phyloP scores from a whole-genome alignment of 2,329 filamentous ascomycete species.

The Davidsoniella virescens region DNA sequence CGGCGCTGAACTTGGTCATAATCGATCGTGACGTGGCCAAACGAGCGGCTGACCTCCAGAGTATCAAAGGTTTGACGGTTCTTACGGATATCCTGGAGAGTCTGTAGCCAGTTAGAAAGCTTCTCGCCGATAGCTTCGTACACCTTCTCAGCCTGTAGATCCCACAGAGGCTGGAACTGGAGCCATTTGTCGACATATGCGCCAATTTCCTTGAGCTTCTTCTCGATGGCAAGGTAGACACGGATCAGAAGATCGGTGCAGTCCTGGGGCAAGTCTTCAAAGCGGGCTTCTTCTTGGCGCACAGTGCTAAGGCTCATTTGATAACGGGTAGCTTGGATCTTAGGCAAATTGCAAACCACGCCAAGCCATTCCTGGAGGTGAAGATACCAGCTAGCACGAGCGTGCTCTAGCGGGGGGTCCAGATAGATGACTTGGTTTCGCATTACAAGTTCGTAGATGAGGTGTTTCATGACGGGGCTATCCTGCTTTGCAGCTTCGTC shows the following conservation, averaged over 20 bases:
- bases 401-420: slow-evolving; percentile 81
- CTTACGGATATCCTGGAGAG: slow-evolving; percentile 94
- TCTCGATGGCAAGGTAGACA: slow-evolving; percentile 72
- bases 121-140: slow-evolving; percentile 86
- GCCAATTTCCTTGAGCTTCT: slow-evolving; percentile 63
- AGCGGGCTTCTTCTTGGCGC: slow-evolving; percentile 51
- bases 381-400: slow-evolving; percentile 81
- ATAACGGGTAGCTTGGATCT: slow-evolving; percentile 89
- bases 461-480: slow-evolving; percentile 49
- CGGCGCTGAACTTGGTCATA: slow-evolving; percentile 98
- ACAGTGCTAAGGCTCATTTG: slow-evolving; percentile 66
- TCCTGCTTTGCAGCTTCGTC: slow-evolving; percentile 32
- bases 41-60: slow-evolving; percentile 79
- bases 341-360: slow-evolving; percentile 78
- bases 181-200: slow-evolving; percentile 94
- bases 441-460: slow-evolving; percentile 91
- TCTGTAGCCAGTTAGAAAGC: slow-evolving; percentile 79
- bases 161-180: slow-evolving; percentile 96
- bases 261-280: slow-evolving; percentile 68
- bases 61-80: slow-evolving; percentile 94
- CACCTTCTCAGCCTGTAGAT: slow-evolving; percentile 88
- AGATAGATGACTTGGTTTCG: slow-evolving; percentile 95
- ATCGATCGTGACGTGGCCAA: slow-evolving; percentile 88
- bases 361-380: slow-evolving; percentile 91
- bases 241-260: slow-evolving; percentile 65